phyloP scores from a whole-genome alignment of 2,329 filamentous ascomycete genomes.

The Diplocarpon rosae region DNA sequence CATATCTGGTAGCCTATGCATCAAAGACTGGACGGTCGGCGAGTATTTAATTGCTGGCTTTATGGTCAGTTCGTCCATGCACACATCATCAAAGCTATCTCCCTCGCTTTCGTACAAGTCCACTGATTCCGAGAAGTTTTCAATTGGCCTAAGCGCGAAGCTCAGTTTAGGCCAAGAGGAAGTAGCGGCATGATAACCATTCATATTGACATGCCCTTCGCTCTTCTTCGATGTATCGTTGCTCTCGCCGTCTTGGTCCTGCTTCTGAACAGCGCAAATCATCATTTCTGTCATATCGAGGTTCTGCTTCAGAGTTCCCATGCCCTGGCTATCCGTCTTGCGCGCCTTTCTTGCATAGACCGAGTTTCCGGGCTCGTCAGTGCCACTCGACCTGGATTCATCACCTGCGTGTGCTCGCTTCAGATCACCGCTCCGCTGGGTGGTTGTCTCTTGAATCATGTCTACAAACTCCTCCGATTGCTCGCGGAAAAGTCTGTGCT shows the following conservation, averaged over 20 bases:
- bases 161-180: not conserved
- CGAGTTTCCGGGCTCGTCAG: not conserved
- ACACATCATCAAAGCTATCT: not conserved
- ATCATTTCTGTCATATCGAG: not conserved
- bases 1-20: conserved; percentile 14
- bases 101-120: not conserved
- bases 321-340: not conserved
- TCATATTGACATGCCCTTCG: not conserved
- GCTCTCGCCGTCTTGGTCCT: not conserved
- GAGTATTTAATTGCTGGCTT: conserved; percentile 12
- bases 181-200: not conserved
- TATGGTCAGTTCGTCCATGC: not conserved
- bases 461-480: not conserved
- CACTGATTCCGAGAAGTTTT: not conserved
- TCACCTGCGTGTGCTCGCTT: not conserved
- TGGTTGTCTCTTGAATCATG: conserved; percentile 1
- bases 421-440: not conserved
- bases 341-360: not conserved
- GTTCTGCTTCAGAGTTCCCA: not conserved
- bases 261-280: not conserved
- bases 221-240: not conserved
- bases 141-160: conserved; percentile 1
- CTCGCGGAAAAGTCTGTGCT: not conserved
- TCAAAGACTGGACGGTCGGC: conserved; percentile 12
- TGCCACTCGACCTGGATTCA: not conserved